These are phyloP conservation scores for Ichthyophthirius multifiliis DNA, from an alignment of 169 alveolate genomes.

Conservation along the genomic window DNA sequence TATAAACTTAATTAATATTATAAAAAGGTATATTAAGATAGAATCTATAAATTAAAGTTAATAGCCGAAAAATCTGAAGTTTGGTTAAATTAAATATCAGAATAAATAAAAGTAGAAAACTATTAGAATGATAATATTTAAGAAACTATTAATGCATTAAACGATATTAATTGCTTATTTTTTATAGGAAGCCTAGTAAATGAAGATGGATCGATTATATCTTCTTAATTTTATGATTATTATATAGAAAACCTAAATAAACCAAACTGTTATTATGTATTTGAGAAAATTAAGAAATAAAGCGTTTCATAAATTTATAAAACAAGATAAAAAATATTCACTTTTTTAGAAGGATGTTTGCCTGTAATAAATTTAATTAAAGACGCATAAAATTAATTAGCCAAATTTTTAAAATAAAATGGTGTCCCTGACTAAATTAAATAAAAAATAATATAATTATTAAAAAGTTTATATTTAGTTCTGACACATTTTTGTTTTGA, in stretches of 20 bases:
- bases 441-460: background rate
- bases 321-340: constrained; percentile 9
- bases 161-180: background rate
- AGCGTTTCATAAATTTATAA: background rate
- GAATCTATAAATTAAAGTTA: no score
- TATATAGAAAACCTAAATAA: background rate
- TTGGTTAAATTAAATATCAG: no score
- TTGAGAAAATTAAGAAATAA: background rate
- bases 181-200: background rate
- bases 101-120: no score
- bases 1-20: no score
- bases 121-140: no score
- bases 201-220: background rate
- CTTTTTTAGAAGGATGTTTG: constrained; percentile 18
- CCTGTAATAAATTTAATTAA: constrained; percentile 35
- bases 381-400: constrained; percentile 30
- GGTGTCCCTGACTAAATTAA: background rate
- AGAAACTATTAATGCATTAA: background rate
- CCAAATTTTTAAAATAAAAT: constrained; percentile 9
- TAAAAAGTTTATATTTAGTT: constrained; percentile 12
- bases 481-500: constrained; percentile 21
- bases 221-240: background rate
- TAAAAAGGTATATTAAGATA: no score
- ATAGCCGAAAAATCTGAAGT: no score
- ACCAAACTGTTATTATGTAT: background rate